These are phyloP conservation scores for Neurospora intermedia DNA, from an alignment of 495 filamentous ascomycete species.

Conservation along the genomic window DNA sequence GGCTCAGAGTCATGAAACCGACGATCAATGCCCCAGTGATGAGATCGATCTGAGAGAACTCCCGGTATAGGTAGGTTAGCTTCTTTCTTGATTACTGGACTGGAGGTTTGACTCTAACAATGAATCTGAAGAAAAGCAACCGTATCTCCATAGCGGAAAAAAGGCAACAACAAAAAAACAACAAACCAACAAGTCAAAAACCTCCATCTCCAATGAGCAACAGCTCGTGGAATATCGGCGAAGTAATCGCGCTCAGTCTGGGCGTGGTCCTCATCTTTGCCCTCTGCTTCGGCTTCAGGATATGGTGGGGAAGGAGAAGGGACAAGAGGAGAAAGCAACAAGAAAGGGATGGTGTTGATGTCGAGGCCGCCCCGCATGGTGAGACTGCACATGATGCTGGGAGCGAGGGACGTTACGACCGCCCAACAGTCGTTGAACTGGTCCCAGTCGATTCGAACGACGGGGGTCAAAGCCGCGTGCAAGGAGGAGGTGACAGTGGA, in stretches of 20 bases:
- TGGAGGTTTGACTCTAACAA: too few species aligned
- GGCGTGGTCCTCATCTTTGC: neutral
- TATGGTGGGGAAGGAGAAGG: neutral
- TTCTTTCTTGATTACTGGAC: too few species aligned
- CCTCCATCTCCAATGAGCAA: neutral
- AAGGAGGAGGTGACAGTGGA: neutral
- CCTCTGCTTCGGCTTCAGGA: neutral
- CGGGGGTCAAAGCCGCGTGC: neutral
- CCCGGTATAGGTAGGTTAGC: neutral
- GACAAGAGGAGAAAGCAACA: neutral
- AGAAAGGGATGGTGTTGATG: neutral
- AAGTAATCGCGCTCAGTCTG: neutral
- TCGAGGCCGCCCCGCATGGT: neutral
- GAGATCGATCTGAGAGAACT: neutral
- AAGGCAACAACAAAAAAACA: neutral
- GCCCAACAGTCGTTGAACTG: neutral
- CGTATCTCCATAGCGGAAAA: too few species aligned
- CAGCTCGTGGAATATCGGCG: neutral
- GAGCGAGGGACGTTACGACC: neutral
- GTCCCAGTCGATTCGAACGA: neutral
- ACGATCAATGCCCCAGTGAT: neutral
- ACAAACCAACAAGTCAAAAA: neutral
- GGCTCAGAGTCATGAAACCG: neutral
- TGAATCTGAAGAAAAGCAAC: too few species aligned
- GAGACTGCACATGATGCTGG: neutral